These are phyloP conservation scores for Rhodomyrtus psidioides DNA, from an alignment of 441 rosid species.

Conservation along the genomic window DNA sequence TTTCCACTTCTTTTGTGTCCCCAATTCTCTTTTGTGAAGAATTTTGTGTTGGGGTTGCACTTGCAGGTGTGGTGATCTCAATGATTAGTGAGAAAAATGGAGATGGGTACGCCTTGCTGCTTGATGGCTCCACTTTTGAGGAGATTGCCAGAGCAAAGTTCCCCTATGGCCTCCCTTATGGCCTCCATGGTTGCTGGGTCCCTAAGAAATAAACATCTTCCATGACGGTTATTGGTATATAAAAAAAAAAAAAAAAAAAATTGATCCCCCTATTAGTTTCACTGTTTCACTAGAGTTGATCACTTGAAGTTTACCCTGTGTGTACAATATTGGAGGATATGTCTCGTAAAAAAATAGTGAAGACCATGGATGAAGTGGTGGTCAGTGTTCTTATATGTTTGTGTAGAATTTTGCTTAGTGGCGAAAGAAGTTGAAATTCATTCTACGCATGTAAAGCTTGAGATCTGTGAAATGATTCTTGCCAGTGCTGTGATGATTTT, in stretches of 20 bases:
- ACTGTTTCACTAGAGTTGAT: neutral
- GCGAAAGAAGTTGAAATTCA: neutral
- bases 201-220: constrained; percentile 22
- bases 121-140: constrained; percentile 77
- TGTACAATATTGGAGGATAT: neutral
- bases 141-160: constrained; percentile 89
- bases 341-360: neutral
- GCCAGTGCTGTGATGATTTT: neutral
- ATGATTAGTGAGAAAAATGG: constrained; percentile 77
- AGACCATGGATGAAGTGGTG: neutral
- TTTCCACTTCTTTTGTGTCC: neutral
- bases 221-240: neutral
- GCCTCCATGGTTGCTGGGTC: constrained; percentile 98
- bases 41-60: neutral
- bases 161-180: constrained; percentile 92
- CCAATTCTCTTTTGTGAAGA: neutral
- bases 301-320: neutral
- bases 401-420: neutral
- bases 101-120: constrained; percentile 66
- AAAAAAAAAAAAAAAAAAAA: neutral
- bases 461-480: neutral
- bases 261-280: neutral
- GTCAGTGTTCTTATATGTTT: neutral
- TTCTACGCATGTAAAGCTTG: neutral
- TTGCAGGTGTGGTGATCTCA: constrained; percentile 77